Evolutionary conservation across 495 filamentous ascomycete genomes (phyloP).

Genomic region (Penicillium pulvis): DNA sequence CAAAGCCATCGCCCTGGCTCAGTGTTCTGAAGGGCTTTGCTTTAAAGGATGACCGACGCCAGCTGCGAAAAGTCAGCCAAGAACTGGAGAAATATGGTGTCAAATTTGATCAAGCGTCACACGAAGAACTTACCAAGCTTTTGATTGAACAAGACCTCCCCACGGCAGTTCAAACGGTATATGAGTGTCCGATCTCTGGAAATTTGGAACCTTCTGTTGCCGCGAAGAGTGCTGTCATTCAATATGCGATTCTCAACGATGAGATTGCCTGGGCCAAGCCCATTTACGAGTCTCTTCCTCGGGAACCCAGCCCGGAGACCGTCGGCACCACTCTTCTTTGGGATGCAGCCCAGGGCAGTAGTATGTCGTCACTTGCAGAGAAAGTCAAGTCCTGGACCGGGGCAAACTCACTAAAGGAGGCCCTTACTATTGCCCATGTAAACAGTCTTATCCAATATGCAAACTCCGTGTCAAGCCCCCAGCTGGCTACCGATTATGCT

Average conservation of each 20-base stretch:
- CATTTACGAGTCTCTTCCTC: slow-evolving; percentile 61
- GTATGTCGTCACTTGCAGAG: slow-evolving; percentile 67
- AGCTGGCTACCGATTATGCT: slow-evolving; percentile 72
- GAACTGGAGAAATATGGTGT: slow-evolving; percentile 34
- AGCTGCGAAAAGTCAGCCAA: slow-evolving; percentile 32
- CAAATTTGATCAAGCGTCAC: slow-evolving; percentile 38
- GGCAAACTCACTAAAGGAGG: slow-evolving; percentile 35
- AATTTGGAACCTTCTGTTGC: slow-evolving; percentile 40
- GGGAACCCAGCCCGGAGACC: slow-evolving; percentile 49
- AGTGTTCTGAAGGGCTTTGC: slow-evolving; percentile 67
- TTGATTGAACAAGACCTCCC: slow-evolving; percentile 42
- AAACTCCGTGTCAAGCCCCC: slow-evolving; percentile 66
- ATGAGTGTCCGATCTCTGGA: slow-evolving; percentile 55
- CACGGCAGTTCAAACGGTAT: slow-evolving; percentile 48
- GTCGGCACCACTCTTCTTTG: slow-evolving; percentile 76
- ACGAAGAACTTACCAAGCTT: slow-evolving; percentile 39
- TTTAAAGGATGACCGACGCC: slow-evolving; percentile 57
- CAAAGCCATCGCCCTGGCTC: slow-evolving; percentile 54
- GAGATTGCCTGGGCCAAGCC: slow-evolving; percentile 64
- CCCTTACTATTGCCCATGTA: slow-evolving; percentile 69
- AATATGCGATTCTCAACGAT: slow-evolving; percentile 57
- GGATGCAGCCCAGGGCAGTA: slow-evolving; percentile 70
- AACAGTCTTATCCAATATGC: slow-evolving; percentile 76
- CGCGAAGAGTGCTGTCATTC: slow-evolving; percentile 54
- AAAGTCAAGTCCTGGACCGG: slow-evolving; percentile 59